Percentiles rank a stretch among this genome's conserved stretches.
Evolutionary conservation across 2,329 filamentous ascomycete species (phyloP).

Genomic region (Hypoxylon sp.): DNA sequence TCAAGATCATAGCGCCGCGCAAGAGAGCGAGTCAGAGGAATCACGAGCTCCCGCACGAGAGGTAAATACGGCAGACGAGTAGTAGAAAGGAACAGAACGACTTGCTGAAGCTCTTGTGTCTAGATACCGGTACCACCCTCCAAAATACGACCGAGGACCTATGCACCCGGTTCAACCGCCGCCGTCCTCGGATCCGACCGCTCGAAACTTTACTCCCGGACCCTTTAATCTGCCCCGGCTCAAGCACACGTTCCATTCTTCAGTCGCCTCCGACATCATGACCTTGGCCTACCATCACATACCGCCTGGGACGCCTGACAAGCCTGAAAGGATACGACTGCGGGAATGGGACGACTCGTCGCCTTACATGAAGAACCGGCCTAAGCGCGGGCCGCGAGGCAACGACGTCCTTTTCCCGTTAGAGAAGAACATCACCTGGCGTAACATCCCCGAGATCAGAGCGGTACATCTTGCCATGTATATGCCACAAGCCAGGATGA

Average conservation of each 20-base stretch:
- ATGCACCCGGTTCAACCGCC: constrained; percentile 92
- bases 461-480: constrained; percentile 82
- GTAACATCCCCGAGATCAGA: constrained; percentile 83
- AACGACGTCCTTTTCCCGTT: constrained; percentile 74
- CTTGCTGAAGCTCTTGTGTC: constrained; percentile 6
- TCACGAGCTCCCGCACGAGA: constrained; percentile 37
- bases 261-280: constrained; percentile 86
- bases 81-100: not conserved
- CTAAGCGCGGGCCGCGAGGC: constrained; percentile 83
- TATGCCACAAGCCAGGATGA: constrained; percentile 73
- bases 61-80: constrained; percentile 29
- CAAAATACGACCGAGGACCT: constrained; percentile 93
- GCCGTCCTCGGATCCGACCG: constrained; percentile 83
- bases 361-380: constrained; percentile 93
- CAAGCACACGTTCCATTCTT: constrained; percentile 88
- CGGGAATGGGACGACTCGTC: constrained; percentile 88
- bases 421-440: constrained; percentile 78
- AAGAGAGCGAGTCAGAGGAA: constrained; percentile 46
- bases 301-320: constrained; percentile 74
- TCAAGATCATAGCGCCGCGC: constrained; percentile 59
- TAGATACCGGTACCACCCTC: constrained; percentile 94
- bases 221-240: constrained; percentile 89
- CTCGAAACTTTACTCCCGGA: constrained; percentile 86
- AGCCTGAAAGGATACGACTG: constrained; percentile 68
- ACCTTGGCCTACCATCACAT: constrained; percentile 87